Base-by-base conservation (phyloP, 192 early-diverging fungal species). In the Umbelopsis sp. region DNA sequence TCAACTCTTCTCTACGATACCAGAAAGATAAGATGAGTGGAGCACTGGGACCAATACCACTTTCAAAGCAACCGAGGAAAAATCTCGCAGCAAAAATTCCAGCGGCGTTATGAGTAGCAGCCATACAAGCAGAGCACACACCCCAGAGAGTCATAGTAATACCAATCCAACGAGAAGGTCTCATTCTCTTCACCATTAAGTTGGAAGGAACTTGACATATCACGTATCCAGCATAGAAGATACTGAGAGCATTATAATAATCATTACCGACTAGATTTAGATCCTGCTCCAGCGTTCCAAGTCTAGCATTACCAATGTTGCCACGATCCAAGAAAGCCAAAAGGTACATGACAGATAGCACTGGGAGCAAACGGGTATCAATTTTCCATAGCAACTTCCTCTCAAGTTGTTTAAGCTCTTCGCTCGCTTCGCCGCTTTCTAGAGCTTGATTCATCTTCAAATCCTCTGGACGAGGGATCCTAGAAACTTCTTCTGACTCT, bases 151-250 rank as follows among this genome's bases (percentile, higher is more conserved):
- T 64, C 74, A 76, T 76, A 16, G 74, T 76, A 25, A 46, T 33
- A 27, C 68, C 58, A 61, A 76, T 76, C 69, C 55, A 76, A 12
- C 65, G 50, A 4, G 74, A 76, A 33, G 74, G 74, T 25, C 66
- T 44, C 35, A 76, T 44, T 68, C 70, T 55, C 27, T 67, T 72
- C 10, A 76, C 52, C 70, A 76, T 41, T 15, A 76, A 33, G 51
- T 76, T 76, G 45, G 74, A 71, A 12, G 74, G 74, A 20, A 76
- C 68, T 20, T 67, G 66, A 67, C 67, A 71, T 18, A 68, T 15
- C 27, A 76, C 74, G 23, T 76, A 76, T 67, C 74, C 74, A 55
- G 70, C 66, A 68, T 70, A 76, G 55, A 76, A 76, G 11, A 76
- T 50, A 22, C 66, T 71, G 25, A 76, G 18, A 12, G 74, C 74